Evolutionary conservation across 75 land plant species (phyloP).

Genomic region (Pseudotsuga menziesii): DNA sequence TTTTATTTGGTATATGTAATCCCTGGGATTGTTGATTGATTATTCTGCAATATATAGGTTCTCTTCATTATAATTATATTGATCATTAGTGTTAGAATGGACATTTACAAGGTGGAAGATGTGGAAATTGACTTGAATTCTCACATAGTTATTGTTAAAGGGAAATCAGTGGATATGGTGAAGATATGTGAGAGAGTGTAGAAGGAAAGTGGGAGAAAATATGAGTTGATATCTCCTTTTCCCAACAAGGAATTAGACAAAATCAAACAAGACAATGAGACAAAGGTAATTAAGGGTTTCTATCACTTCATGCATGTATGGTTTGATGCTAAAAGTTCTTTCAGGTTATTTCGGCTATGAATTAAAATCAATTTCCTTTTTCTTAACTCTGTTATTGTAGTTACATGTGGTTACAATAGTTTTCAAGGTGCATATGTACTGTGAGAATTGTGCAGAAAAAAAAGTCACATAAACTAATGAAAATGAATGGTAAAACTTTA

Average conservation of each 20-base stretch:
- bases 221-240: conserved; percentile 42
- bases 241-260: conserved; percentile 35
- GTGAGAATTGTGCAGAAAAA: conserved; percentile 57
- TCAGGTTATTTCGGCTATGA: too few species aligned
- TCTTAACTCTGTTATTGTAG: background rate
- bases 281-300: background rate
- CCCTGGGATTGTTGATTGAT: too few species aligned
- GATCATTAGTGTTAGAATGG: background rate
- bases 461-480: conserved; percentile 27
- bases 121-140: conserved; percentile 38
- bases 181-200: conserved; percentile 44
- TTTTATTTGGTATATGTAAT: background rate
- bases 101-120: conserved; percentile 40
- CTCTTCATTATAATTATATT: conserved; percentile 1
- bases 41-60: background rate
- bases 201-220: conserved; percentile 46
- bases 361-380: background rate
- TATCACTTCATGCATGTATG: background rate
- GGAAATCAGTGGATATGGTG: conserved; percentile 43
- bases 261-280: conserved; percentile 14
- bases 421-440: conserved; percentile 49
- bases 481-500: conserved; percentile 33
- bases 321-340: background rate
- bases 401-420: conserved; percentile 33
- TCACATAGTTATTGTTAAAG: conserved; percentile 56